Percentiles rank a stretch among this genome's conserved stretches.
Conservation (phyloP, 352 stramenopile genomes). For the Globisporangium sylvaticum region DNA sequence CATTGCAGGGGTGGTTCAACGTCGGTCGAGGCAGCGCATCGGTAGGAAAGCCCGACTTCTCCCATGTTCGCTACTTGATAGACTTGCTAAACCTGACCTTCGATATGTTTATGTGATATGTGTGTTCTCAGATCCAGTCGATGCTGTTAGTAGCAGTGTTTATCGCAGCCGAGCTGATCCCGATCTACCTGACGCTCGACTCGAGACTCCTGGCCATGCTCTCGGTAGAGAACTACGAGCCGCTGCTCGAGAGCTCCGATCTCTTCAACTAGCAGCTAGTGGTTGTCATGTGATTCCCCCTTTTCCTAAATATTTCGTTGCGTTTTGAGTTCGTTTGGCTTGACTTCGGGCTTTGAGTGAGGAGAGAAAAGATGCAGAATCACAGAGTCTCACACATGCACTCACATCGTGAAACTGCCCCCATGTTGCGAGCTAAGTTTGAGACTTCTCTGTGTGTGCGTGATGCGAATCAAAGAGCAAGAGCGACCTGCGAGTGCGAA, state of each 20-base stretch:
- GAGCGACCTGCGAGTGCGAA: not conserved
- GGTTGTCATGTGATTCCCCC: not conserved
- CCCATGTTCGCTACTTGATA: no score
- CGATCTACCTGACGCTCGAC: slow-evolving; percentile 79
- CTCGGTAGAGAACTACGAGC: slow-evolving; percentile 78
- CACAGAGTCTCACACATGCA: not conserved
- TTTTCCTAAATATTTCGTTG: not conserved
- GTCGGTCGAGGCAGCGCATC: slow-evolving; percentile 61
- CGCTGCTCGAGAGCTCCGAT: slow-evolving; percentile 56
- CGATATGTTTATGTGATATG: not conserved
- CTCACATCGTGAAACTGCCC: not conserved
- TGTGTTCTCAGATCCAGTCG: slow-evolving; percentile 49
- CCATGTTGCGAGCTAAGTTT: not conserved
- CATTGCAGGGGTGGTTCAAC: slow-evolving; percentile 76
- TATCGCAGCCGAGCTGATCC: slow-evolving; percentile 68
- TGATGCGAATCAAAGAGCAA: not conserved
- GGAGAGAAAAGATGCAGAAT: not conserved
- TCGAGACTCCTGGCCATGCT: slow-evolving; percentile 71
- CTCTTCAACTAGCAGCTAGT: slow-evolving; percentile 32
- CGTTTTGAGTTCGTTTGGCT: not conserved
- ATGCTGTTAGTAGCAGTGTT: slow-evolving; percentile 84
- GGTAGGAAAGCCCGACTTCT: no score
- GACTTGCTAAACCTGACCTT: not conserved
- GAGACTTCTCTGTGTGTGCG: not conserved
- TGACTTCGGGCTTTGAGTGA: not conserved